Evolutionary conservation across 1,139 yeast genomes (phyloP), one percentile per base, ranked within the genome.

Genomic region (Diutina neorugosa): DNA sequence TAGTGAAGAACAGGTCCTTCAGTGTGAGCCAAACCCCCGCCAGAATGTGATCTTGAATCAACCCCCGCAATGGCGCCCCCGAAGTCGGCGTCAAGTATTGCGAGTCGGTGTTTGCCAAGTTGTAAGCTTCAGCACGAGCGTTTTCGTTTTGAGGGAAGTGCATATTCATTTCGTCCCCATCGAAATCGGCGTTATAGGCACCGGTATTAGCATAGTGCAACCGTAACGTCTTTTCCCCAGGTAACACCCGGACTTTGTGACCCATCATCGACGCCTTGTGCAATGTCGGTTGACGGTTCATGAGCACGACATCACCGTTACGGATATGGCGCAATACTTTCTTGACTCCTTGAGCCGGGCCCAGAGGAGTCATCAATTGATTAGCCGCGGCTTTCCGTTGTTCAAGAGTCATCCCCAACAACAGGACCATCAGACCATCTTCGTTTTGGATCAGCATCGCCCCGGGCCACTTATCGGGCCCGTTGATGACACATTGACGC

Each of bases 251-350:
- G 51, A 93, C 98, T 66, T 86, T 88, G 71, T 94, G 99, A 61
- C 98, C 98, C 99, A 94, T 94, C 96, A 94, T 94, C 31, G 98
- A 94, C 53, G 98, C 98, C 71, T 94, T 94, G 74, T 94, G 99
- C 68, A 94, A 79, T 21, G 98, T 91, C 53, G 99, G 98, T 74
- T 94, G 99, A 75, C 99, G 90, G 73, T 94, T 94, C 98, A 94
- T 93, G 52, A 94, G 71, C 48, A 94, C 98, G 57, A 93, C 94
- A 71, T 94, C 99, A 59, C 90, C 86, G 71, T 94, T 91, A 59
- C 86, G 85, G 65, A 94, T 88, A 65, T 94, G 98, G 67, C 98
- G 83, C 68, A 77, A 85, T 51, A 94, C 98, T 71, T 93, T 94
- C 66, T 94, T 94, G 73, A 89, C 90, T 57, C 86, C 72, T 48